A percentile compares a stretch with the other conserved stretches of the same genome.
These are phyloP conservation scores for Ophiostoma triangulosporum DNA, from an alignment of 2,329 filamentous ascomycete genomes.

Conservation along the genomic window DNA sequence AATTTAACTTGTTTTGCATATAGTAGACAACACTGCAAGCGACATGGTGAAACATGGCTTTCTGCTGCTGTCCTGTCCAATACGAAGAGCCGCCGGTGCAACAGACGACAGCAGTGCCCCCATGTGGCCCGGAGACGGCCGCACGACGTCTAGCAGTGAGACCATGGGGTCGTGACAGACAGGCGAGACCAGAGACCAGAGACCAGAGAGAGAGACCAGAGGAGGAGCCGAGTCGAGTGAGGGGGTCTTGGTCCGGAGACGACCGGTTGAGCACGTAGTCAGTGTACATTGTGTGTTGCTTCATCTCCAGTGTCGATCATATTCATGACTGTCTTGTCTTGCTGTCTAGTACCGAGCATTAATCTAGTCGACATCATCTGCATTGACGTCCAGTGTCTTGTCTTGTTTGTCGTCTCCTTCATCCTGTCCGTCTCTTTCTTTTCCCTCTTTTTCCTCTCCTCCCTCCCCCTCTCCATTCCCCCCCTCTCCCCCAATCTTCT, in stretches of 20 bases:
- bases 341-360: too few relatives aligned
- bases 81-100: background rate
- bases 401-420: background rate
- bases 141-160: background rate
- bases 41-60: too few relatives aligned
- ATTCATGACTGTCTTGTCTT: too few relatives aligned
- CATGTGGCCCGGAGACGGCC: background rate
- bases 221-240: too few relatives aligned
- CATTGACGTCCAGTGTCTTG: conserved; percentile 19
- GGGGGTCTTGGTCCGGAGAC: too few relatives aligned
- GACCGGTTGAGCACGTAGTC: too few relatives aligned
- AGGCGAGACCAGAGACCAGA: too few relatives aligned
- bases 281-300: too few relatives aligned
- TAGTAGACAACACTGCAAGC: background rate
- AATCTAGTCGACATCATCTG: conserved; percentile 33
- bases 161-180: background rate
- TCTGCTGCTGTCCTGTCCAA: too few relatives aligned
- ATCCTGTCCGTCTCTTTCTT: background rate
- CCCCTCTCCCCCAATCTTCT: conserved; percentile 54
- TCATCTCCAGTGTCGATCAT: too few relatives aligned
- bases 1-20: background rate
- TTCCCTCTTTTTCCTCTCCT: conserved; percentile 20
- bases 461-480: conserved; percentile 44
- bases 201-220: too few relatives aligned
- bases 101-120: background rate